Conservation (phyloP, 257 asterid species). For the Scutellaria barbata region DNA sequence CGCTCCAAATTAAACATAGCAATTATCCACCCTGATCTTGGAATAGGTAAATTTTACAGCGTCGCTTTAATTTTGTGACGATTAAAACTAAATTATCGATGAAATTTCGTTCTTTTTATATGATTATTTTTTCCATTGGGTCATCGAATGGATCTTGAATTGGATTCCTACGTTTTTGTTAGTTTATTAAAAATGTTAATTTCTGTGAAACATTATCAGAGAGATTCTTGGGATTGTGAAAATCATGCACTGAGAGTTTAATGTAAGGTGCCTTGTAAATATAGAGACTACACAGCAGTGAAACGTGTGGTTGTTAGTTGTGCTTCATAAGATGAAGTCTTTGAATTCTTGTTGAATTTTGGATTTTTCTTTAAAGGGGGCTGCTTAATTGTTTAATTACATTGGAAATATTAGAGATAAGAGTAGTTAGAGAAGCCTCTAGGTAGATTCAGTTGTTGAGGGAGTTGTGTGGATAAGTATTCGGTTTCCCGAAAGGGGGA, state of each 20-base stretch:
- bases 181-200: background rate
- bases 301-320: conserved; percentile 8
- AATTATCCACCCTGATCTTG: conserved; percentile 72
- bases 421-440: conserved; percentile 7
- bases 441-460: conserved; percentile 18
- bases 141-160: background rate
- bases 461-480: background rate
- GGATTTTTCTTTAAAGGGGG: background rate
- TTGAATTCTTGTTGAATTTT: conserved; percentile 13
- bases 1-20: conserved; percentile 57
- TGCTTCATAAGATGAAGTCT: background rate
- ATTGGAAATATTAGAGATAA: background rate
- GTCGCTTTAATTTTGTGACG: background rate
- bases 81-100: too few relatives aligned
- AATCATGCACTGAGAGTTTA: conserved; percentile 9
- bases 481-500: conserved; percentile 1
- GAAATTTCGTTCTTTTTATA: background rate
- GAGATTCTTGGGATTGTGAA: conserved; percentile 2
- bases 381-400: background rate
- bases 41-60: conserved; percentile 48
- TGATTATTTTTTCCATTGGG: background rate
- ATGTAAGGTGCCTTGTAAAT: background rate
- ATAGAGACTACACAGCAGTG: background rate
- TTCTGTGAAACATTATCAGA: background rate
- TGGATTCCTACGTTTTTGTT: background rate